Evolutionary conservation across 306 rosid species (phyloP), one percentile per base, ranked within the genome.

Genomic region (Cotoneaster glaucophyllus): DNA sequence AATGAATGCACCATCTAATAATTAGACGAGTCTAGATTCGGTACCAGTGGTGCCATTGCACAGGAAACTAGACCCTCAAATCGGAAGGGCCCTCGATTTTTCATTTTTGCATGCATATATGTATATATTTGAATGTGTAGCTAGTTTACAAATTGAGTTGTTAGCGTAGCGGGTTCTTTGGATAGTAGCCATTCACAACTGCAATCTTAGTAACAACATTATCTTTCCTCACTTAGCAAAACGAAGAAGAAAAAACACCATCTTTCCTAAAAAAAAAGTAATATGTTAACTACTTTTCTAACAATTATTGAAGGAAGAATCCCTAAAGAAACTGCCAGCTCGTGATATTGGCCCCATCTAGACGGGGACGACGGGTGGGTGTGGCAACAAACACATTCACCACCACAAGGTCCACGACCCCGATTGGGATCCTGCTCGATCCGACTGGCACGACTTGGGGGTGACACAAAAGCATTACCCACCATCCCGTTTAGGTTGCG

Each of bases 401-500:
- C 18, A 6, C 17, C 18, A n/a, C n/a, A n/a, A n/a, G n/a, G n/a
- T n/a, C n/a, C n/a, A 6, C 8, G 65, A 24, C 41, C 41, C 67
- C 41, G 67, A 28, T 15, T 15, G 22, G 22, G 67, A 7, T 63
- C 22, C 18, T 63, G 7, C 25, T 34, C 45, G 17, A 31, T 44
- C 45, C 69, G 45, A 63, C 34, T 25, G 58, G 66, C 68, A 26
- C 58, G 21, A 26, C 5, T 64, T 41, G 48, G 28, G 4, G 4
- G 15, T 26, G 32, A 29, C 43, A 48, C 54, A 61, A 26, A 13
- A 25, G 9, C 65, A 54, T 29, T 34, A 41, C 67, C 10, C n/a
- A 24, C 82, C 25, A 32, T 37, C 81, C 64, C 26, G 77, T 48
- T 72, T 10, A 29, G 34, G 61, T 71, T 87, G 84, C 87, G 83